Evolutionary conservation across 805 yeast genomes (phyloP), one percentile per base, ranked within the genome.

Genomic region (Candida railenensis): DNA sequence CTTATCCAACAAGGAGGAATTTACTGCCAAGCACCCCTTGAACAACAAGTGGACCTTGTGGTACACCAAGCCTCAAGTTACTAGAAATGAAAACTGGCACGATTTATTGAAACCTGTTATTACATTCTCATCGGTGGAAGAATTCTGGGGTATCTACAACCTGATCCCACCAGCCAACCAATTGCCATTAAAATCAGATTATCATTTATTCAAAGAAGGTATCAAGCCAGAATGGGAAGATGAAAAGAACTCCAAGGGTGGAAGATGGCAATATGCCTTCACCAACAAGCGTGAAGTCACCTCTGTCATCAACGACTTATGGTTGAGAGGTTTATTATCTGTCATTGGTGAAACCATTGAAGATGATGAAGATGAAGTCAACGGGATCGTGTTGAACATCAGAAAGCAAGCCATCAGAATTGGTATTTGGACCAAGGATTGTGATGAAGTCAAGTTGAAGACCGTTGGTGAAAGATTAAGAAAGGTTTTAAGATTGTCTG

Each of bases 171-270:
- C 82, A 58, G 96, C 96, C 43, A 81, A 82, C 52, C 96, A 90
- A 64, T 78, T 94, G 64, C 98, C 98, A 57, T 63, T 85, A 60
- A 88, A 85, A 69, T 87, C 97, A 11, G 98, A 94, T 71, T 92
- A 92, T 73, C 96, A 94, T 67, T 81, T 92, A 62, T 94, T 94
- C 78, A 87, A 92, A 73, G 87, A 86, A 65, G 96, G 90, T 48
- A 83, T 94, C 61, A 86, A 89, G 69, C 99, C 99, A 47, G 98
- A 94, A 78, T 94, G 99, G 99, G 99, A 94, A 77, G 98, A 94
- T 69, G 77, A 73, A 45, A 80, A 82, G 54, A 94, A 94, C 71
- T 69, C 87, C 49, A 78, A 83, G 57, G 99, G 99, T 64, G 99
- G 99, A 62, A 89, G 88, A 73, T 94, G 97, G 96, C 74, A 67